A percentile compares a stretch with the other conserved stretches of the same genome.
Conservation (phyloP, 768 basidiomycete genomes). For the Terana coerulea region DNA sequence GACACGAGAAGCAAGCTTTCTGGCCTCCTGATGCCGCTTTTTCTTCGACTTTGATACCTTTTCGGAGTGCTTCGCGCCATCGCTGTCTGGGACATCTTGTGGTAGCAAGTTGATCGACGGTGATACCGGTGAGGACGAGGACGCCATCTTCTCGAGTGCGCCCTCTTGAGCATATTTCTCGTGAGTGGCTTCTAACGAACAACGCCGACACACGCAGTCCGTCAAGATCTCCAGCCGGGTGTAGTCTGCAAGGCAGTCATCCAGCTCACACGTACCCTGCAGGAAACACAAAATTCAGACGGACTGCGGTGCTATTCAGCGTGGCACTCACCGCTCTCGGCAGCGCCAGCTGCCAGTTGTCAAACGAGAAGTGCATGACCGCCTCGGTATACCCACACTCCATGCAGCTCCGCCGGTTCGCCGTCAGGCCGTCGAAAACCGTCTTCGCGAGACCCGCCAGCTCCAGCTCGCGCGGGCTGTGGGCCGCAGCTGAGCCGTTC, state of each 20-base stretch:
- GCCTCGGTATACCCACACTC: conserved; percentile 92
- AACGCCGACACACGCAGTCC: conserved; percentile 93
- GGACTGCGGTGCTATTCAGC: not conserved
- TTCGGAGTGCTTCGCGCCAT: conserved; percentile 45
- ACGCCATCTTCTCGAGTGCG: conserved; percentile 43
- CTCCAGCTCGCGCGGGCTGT: not conserved
- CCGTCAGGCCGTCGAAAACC: conserved; percentile 88
- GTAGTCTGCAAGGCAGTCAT: conserved; percentile 86
- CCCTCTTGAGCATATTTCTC: conserved; percentile 55
- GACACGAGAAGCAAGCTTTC: conserved; percentile 59
- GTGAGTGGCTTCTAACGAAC: conserved; percentile 79
- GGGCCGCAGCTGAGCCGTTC: conserved; percentile 19
- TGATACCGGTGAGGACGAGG: not conserved
- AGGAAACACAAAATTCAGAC: conserved; percentile 12
- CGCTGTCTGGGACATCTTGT: conserved; percentile 22
- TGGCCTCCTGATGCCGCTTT: conserved; percentile 68
- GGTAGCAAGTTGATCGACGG: not conserved
- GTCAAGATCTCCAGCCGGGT: conserved; percentile 82
- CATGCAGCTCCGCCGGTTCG: conserved; percentile 84
- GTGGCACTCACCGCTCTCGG: conserved; percentile 57
- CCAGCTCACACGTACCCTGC: conserved; percentile 51
- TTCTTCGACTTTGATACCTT: conserved; percentile 78
- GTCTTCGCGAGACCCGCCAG: conserved; percentile 49
- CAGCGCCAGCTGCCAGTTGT: conserved; percentile 78
- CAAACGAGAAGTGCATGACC: conserved; percentile 87